Percentiles rank a stretch among this genome's conserved stretches.
phyloP scores from a whole-genome alignment of 2,329 filamentous ascomycete genomes.

The Fusarium palustre region DNA sequence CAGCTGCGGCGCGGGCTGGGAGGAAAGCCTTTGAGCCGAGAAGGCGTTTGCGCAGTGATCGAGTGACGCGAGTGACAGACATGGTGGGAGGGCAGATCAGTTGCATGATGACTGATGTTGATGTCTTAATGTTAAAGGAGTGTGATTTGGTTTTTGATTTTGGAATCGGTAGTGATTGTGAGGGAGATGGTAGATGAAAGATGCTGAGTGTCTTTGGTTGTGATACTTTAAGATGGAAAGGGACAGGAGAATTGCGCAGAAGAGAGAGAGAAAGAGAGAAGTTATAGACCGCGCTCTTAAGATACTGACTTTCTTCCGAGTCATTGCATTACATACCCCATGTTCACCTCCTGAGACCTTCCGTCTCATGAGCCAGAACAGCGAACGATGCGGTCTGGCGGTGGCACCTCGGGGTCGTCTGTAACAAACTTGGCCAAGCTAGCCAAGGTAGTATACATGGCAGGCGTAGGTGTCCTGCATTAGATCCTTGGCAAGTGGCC shows the following conservation, averaged over 20 bases:
- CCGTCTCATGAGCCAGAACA: conserved; percentile 24
- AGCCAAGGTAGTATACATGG: neutral
- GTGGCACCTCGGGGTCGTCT: conserved; percentile 21
- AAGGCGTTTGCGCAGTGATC: conserved; percentile 41
- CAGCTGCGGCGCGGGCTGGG: conserved; percentile 38
- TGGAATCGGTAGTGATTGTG: conserved; percentile 3
- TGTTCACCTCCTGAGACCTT: conserved; percentile 2
- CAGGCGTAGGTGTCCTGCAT: conserved; percentile 22
- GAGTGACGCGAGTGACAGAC: conserved; percentile 33
- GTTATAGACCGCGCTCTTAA: conserved; percentile 19
- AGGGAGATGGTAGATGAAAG: neutral
- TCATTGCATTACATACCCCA: conserved; percentile 1
- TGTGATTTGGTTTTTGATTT: neutral
- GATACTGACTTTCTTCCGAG: neutral
- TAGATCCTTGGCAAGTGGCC: conserved; percentile 35
- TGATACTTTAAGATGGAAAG: neutral
- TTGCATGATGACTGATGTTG: conserved; percentile 34
- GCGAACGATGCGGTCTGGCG: conserved; percentile 31
- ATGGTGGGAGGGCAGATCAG: conserved; percentile 41
- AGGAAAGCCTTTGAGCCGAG: conserved; percentile 37
- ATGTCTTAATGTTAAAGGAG: neutral
- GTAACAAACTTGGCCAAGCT: neutral
- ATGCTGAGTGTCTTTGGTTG: neutral
- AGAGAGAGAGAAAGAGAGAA: conserved; percentile 2
- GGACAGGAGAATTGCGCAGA: neutral